Conservation (phyloP, 1,139 yeast species). For the Pneumocystis carinii region DNA sequence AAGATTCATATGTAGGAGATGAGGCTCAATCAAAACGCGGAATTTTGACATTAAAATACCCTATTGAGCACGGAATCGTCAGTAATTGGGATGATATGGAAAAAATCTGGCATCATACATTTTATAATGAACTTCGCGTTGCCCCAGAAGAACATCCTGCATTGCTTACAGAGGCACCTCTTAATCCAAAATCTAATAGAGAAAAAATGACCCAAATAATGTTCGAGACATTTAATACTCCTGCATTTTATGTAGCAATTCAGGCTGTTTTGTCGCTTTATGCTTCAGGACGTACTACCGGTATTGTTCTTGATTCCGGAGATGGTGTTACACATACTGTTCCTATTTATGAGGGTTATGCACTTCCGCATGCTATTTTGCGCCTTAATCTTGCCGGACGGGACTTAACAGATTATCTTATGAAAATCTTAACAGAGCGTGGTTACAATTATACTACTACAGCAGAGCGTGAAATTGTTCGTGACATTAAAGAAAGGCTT, state of each 20-base stretch:
- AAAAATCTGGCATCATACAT: slow-evolving; percentile 98
- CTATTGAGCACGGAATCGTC: slow-evolving; percentile 99
- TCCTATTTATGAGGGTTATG: slow-evolving; percentile 99
- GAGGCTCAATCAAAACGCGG: slow-evolving; percentile 99
- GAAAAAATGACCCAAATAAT: slow-evolving; percentile 98
- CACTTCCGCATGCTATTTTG: slow-evolving; percentile 95
- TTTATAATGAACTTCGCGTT: slow-evolving; percentile 93
- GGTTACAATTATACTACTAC: slow-evolving; percentile 98
- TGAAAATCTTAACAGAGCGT: slow-evolving; percentile 96
- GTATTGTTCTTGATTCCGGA: slow-evolving; percentile 98
- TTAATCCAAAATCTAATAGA: slow-evolving; percentile 98
- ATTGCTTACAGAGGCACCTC: slow-evolving; percentile 95
- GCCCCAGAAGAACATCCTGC: slow-evolving; percentile 99
- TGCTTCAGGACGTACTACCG: slow-evolving; percentile 99
- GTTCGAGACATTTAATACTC: slow-evolving; percentile 98
- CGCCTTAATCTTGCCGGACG: slow-evolving; percentile 99
- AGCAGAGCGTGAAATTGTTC: slow-evolving; percentile 98
- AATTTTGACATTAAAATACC: slow-evolving; percentile 95
- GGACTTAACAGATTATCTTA: slow-evolving; percentile 95
- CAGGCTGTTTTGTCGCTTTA: slow-evolving; percentile 96
- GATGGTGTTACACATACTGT: slow-evolving; percentile 99
- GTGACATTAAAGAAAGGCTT: slow-evolving; percentile 98
- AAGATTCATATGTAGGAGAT: slow-evolving; percentile 98
- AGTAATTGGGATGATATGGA: slow-evolving; percentile 99
- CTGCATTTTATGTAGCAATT: slow-evolving; percentile 96